These are phyloP conservation scores for Erysimum cheiranthoides DNA, from an alignment of 345 rosid genomes.

Conservation along the genomic window DNA sequence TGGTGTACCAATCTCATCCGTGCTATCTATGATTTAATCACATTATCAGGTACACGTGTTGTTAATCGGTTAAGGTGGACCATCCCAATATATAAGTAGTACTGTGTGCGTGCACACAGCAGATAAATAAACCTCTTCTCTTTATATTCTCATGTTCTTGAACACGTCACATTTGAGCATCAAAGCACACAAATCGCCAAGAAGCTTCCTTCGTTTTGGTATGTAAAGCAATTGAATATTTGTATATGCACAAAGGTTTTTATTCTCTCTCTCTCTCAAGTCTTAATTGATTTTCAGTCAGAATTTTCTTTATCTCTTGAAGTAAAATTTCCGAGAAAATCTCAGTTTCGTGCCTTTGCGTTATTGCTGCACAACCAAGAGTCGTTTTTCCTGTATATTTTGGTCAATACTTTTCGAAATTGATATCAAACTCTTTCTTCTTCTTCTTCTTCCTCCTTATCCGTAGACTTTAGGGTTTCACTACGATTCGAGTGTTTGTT, in stretches of 20 bases:
- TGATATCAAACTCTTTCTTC: slow-evolving; percentile 6
- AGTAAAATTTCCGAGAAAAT: slow-evolving; percentile 14
- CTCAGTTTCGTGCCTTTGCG: not conserved
- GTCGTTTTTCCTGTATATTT: slow-evolving; percentile 6
- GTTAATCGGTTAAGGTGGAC: not conserved
- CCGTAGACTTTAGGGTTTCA: slow-evolving; percentile 21
- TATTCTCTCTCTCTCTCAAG: no score
- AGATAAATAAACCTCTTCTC: slow-evolving; percentile 4
- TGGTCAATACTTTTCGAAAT: slow-evolving; percentile 33
- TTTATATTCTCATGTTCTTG: slow-evolving; percentile 16
- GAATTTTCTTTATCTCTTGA: not conserved
- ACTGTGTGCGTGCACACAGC: slow-evolving; percentile 29
- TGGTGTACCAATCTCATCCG: slow-evolving; percentile 42
- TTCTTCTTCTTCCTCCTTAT: slow-evolving; percentile 32
- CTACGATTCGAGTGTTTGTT: slow-evolving; percentile 22
- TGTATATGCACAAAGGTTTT: no score
- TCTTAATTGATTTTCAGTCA: no score
- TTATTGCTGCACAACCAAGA: slow-evolving; percentile 7
- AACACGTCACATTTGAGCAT: slow-evolving; percentile 32
- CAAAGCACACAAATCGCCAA: slow-evolving; percentile 13
- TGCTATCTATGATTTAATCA: slow-evolving; percentile 1
- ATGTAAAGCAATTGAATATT: slow-evolving; percentile 17
- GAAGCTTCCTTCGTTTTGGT: slow-evolving; percentile 47
- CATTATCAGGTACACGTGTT: slow-evolving; percentile 11
- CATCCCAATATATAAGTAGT: not conserved